Conservation (phyloP, 805 yeast species). For the Metschnikowia vanudenii region DNA sequence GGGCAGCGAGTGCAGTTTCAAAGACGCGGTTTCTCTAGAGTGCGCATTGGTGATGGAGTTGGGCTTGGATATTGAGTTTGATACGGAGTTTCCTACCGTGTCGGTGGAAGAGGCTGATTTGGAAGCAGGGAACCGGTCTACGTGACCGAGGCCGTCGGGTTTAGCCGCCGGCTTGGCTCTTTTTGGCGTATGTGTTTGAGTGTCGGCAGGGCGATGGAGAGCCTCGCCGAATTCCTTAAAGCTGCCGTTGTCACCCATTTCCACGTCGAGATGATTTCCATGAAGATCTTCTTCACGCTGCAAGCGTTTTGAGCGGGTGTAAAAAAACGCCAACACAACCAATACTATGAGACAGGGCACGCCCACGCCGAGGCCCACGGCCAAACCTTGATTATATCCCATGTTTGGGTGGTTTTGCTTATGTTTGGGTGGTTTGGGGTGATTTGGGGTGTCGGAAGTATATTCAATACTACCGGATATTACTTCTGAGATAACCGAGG, state of each 20-base stretch:
- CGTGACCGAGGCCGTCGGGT: background rate
- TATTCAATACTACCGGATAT: no score
- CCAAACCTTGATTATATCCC: slow-evolving; percentile 23
- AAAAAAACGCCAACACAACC: slow-evolving; percentile 23
- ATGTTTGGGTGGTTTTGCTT: slow-evolving; percentile 1
- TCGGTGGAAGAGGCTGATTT: slow-evolving; percentile 4
- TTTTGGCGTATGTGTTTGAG: background rate
- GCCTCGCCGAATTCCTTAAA: slow-evolving; percentile 38
- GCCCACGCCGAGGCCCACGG: slow-evolving; percentile 45
- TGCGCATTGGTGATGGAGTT: background rate
- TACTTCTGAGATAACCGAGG: no score
- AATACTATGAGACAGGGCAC: slow-evolving; percentile 36
- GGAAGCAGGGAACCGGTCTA: slow-evolving; percentile 3
- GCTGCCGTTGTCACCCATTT: slow-evolving; percentile 35
- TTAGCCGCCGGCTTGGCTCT: no score
- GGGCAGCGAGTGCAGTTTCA: slow-evolving; percentile 4
- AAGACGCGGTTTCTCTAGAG: background rate
- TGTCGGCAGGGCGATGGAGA: slow-evolving; percentile 28
- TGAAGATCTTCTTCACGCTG: slow-evolving; percentile 33
- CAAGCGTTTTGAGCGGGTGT: slow-evolving; percentile 30
- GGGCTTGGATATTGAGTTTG: background rate
- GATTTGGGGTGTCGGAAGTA: no score
- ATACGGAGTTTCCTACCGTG: background rate
- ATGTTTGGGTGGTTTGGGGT: background rate
- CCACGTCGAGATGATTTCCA: slow-evolving; percentile 33